These are phyloP conservation scores for Epichloe elymi DNA, from an alignment of 2,329 filamentous ascomycete genomes.

Conservation along the genomic window DNA sequence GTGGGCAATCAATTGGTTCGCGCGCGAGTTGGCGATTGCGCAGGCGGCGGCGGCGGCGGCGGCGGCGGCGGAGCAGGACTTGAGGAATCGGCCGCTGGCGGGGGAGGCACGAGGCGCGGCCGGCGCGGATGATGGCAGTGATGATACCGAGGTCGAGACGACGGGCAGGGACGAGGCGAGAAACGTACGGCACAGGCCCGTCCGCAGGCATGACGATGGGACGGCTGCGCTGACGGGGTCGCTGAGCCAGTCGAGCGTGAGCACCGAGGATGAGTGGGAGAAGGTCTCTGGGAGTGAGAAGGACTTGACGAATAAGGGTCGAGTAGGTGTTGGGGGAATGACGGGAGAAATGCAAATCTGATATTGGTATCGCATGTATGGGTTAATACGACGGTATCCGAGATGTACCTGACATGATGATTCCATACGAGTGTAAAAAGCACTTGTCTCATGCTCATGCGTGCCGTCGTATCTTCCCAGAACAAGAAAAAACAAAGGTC, in stretches of 20 bases:
- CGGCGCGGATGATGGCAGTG: constrained; percentile 23
- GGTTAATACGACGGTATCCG: too few species aligned
- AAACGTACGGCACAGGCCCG: constrained; percentile 31
- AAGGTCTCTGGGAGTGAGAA: constrained; percentile 68
- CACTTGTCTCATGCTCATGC: too few species aligned
- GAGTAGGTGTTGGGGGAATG: constrained; percentile 20
- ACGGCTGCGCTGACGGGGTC: constrained; percentile 12
- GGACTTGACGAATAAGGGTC: constrained; percentile 31
- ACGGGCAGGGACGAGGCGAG: constrained; percentile 24
- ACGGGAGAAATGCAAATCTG: too few species aligned
- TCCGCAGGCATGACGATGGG: constrained; percentile 16
- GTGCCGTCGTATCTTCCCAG: too few species aligned
- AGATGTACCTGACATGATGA: too few species aligned
- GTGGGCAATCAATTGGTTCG: constrained; percentile 97
- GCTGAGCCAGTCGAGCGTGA: constrained; percentile 41
- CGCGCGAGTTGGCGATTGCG: constrained; percentile 43
- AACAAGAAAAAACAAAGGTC: too few species aligned
- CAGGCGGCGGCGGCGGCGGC: constrained; percentile 16
- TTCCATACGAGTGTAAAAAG: too few species aligned
- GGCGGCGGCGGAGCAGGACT: constrained; percentile 17
- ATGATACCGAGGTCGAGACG: constrained; percentile 34
- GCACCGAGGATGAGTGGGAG: constrained; percentile 96
- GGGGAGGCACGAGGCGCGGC: constrained; percentile 16
- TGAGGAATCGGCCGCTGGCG: constrained; percentile 19
- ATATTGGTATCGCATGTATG: too few species aligned